Base-by-base conservation (phyloP, 2,329 filamentous ascomycete species). In the Diaporthe aspalathi region DNA sequence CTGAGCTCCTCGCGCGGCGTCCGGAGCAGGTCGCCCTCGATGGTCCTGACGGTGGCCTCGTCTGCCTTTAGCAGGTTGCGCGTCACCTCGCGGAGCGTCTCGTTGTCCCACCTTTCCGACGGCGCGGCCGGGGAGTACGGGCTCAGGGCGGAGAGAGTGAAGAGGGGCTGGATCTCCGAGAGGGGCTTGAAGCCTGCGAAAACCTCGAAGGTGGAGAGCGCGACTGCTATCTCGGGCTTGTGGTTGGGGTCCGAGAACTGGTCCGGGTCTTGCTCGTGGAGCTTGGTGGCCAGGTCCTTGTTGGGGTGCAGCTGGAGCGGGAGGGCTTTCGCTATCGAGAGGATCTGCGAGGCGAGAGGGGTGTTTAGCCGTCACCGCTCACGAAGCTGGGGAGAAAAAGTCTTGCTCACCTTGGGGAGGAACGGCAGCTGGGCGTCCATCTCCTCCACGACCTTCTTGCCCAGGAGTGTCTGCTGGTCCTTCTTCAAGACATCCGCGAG, bases 211-310 rank as follows among this genome's bases (percentile, higher is more conserved):
- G 89, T 87, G 16, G 87, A 85, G 1, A 94, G 81, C 0, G 92
- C 92, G 1, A 95, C 83, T 0, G 92, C 92, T 67, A 95, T 94
- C 78, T 95, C 92, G 1, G 93, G 92, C 81, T 94, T 94, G 83
- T 94, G 92, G 79, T 94, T 94, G 3, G 87, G 82, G 74, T 95
- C 92, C 1, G 88, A 88, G 79, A 92, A 94, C 70, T 89, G 87
- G 2, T 88, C 80, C 0, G 92, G 91, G 68, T 93, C 85, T 74
- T 89, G 79, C 68, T 86, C 78, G 80, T 94, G 91, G 2, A 94
- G 85, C 75, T 90, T 85, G 11, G 85, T 81, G 0, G 92, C 88
- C 1, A 94, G 85, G 0, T 87, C 83, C 76, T 92, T 93, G 81
- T 94, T 88, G 40, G 92, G 92, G 74, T 94, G 92, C 17, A 94